Evolutionary conservation across 768 basidiomycete genomes (phyloP).

Genomic region (Sporobolomyces phaffii): DNA sequence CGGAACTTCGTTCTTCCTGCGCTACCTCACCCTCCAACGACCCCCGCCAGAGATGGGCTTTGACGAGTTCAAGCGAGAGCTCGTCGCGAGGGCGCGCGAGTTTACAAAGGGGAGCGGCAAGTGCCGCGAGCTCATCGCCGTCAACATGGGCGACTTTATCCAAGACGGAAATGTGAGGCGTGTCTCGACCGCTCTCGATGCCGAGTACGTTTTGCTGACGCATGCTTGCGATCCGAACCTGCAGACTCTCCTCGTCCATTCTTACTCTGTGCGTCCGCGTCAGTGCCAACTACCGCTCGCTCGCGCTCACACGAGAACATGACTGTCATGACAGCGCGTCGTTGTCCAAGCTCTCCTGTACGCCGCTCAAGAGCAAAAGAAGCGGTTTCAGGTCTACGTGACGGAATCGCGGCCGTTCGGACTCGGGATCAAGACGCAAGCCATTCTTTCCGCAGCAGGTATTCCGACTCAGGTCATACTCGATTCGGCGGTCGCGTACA

Average conservation of each 20-base stretch:
- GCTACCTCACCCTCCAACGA: conserved; percentile 61
- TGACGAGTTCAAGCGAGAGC: conserved; percentile 47
- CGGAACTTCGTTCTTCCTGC: conserved; percentile 85
- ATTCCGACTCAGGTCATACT: conserved; percentile 91
- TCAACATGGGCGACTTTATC: conserved; percentile 82
- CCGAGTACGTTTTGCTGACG: neutral
- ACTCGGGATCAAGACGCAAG: conserved; percentile 78
- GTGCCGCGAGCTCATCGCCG: conserved; percentile 83
- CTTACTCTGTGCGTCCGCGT: conserved; percentile 58
- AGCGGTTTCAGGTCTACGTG: conserved; percentile 94
- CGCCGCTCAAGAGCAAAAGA: conserved; percentile 72
- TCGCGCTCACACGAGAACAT: neutral
- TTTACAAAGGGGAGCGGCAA: conserved; percentile 59
- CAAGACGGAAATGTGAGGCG: conserved; percentile 72
- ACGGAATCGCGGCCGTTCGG: conserved; percentile 78
- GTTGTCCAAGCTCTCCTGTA: conserved; percentile 81
- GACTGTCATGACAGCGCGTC: conserved; percentile 53
- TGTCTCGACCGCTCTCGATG: neutral
- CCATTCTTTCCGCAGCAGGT: conserved; percentile 75
- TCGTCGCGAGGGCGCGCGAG: conserved; percentile 38
- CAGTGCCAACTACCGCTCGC: neutral
- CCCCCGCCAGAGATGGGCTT: conserved; percentile 59
- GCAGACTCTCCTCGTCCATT: conserved; percentile 85
- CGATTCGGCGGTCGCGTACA: conserved; percentile 92
- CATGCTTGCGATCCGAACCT: conserved; percentile 28